Evolutionary conservation across 176 grass and related monocot species (phyloP).

Genomic region (Oryza coarctata): DNA sequence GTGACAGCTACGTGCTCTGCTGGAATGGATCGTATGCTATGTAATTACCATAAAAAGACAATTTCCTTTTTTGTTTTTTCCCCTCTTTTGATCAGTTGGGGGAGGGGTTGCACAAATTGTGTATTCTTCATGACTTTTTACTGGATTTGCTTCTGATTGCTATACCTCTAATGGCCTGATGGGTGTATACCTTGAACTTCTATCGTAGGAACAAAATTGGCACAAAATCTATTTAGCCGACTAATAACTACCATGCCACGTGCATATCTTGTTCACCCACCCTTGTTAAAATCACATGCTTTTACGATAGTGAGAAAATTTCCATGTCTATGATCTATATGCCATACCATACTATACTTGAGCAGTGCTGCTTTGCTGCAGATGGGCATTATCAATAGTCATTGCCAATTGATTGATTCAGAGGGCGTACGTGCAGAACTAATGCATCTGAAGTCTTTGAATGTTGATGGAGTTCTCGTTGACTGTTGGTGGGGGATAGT

Average conservation of each 20-base stretch:
- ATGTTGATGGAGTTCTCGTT: constrained; percentile 86
- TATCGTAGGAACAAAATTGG: not conserved
- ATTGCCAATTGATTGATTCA: constrained; percentile 70
- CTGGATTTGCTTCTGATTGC: not conserved
- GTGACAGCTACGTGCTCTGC: not conserved
- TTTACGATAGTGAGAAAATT: not conserved
- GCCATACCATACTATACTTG: constrained; percentile 8
- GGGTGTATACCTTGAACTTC: not conserved
- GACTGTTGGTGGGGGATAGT: constrained; percentile 95
- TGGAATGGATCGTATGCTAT: not conserved
- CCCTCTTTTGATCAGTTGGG: not conserved
- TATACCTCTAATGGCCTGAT: not conserved
- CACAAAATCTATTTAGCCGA: not conserved
- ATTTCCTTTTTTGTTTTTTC: not conserved
- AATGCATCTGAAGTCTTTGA: constrained; percentile 77
- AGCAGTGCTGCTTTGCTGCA: constrained; percentile 44
- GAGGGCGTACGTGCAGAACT: constrained; percentile 73
- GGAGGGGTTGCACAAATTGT: not conserved
- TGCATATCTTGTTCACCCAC: not conserved
- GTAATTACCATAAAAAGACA: not conserved
- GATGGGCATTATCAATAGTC: constrained; percentile 78
- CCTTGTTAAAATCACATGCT: not conserved
- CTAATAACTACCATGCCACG: not conserved
- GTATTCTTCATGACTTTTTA: not conserved
- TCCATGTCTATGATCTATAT: not conserved